These are phyloP conservation scores for Fonsecaea multimorphosa DNA, from an alignment of 2,329 filamentous ascomycete species.

Conservation along the genomic window DNA sequence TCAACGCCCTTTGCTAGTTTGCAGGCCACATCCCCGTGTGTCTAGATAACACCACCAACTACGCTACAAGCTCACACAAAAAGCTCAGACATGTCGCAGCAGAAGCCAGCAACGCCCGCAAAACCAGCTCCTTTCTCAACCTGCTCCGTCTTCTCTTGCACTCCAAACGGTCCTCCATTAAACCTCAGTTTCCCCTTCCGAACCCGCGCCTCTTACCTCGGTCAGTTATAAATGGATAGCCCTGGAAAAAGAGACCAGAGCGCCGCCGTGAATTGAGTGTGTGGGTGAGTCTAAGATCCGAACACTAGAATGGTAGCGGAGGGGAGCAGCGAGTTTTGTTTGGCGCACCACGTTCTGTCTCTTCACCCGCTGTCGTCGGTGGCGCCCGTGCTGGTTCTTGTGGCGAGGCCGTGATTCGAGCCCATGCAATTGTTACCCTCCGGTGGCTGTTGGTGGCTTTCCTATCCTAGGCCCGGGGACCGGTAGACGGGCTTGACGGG, in stretches of 20 bases:
- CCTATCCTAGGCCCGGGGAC: constrained; percentile 5
- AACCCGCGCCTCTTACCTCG: neutral
- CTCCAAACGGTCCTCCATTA: neutral
- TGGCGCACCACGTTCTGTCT: neutral
- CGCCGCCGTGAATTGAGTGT: neutral
- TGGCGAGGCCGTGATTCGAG: constrained; percentile 1
- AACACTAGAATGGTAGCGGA: neutral
- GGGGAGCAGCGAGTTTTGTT: neutral
- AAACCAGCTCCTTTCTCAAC: constrained; percentile 26
- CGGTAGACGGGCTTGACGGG: constrained; percentile 1
- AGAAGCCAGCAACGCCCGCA: constrained; percentile 11
- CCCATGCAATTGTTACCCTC: neutral
- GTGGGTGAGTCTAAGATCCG: neutral
- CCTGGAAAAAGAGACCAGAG: neutral
- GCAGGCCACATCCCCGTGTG: neutral
- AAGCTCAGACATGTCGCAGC: constrained; percentile 30
- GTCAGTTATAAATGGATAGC: neutral
- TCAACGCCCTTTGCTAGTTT: neutral
- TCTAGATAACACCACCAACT: neutral
- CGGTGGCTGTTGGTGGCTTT: neutral
- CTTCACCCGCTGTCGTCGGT: constrained; percentile 6
- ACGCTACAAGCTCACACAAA: constrained; percentile 26
- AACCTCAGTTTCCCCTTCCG: neutral
- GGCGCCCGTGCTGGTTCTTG: constrained; percentile 2
- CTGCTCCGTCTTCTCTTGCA: constrained; percentile 11